Evolutionary conservation across 495 filamentous ascomycete species (phyloP), one percentile per base, ranked within the genome.

Genomic region (Neurospora discreta): DNA sequence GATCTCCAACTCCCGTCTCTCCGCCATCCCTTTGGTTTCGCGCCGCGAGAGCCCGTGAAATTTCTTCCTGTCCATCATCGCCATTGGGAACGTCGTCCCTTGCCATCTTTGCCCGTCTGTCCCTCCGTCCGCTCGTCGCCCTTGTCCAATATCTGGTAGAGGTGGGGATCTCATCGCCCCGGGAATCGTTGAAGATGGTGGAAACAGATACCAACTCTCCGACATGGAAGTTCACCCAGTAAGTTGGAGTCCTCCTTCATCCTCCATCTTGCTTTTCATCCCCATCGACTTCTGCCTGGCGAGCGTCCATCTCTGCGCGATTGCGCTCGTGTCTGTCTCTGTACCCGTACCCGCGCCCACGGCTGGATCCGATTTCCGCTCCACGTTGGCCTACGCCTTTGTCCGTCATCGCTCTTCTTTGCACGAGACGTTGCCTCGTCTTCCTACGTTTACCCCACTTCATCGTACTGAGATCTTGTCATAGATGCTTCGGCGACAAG

Each of bases 201-300:
- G 95, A 97, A 86, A 92, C 90, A 85, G 95, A 98, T 84, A 87
- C 91, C 83, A 91, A 88, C 83, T 88, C 93, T 81, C 95, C 95
- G 77, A 98, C 95, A 82, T 98, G 95, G 95, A 98, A 98, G 87
- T 99, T 99, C 85, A 99, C 95, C 83, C 95, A 99, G 95, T 99
- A 89, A 88, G 96, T 93, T 68, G 1, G 18, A 30, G 13, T 60
- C 52, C 78, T 70, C 67, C 36, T 46, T 71, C 36, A 16, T 68
- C 38, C 13, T 40, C 58, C 40, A 72, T 43, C 58, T 46, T 44
- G 58, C 38, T 60, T 42, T 38, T 23, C 33, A 18, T n/a, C 70
- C 52, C n/a, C 26, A 9, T 11, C 9, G 16, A 30, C 39, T 38
- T 11, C 41, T 1, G 10, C 33, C 36, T 46, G 7, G 43, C 60